These are phyloP conservation scores for Pseudotulostoma volvatum DNA, from an alignment of 495 filamentous ascomycete species.

Conservation along the genomic window DNA sequence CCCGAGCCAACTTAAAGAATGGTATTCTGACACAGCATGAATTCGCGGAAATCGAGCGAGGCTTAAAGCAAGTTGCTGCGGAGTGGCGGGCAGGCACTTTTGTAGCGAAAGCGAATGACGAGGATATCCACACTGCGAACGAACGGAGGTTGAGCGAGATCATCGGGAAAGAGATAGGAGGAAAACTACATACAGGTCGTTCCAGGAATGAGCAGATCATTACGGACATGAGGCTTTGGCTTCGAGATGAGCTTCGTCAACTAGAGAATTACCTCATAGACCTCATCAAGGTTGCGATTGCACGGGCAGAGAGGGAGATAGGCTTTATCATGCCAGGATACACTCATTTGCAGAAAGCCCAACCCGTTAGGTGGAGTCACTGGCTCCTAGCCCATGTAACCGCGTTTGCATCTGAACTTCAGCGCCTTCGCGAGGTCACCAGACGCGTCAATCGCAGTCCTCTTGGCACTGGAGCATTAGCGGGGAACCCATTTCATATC, in stretches of 20 bases:
- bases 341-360: constrained; percentile 83
- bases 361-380: constrained; percentile 79
- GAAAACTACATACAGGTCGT: constrained; percentile 87
- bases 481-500: constrained; percentile 83
- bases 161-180: constrained; percentile 70
- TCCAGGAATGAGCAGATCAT: constrained; percentile 89
- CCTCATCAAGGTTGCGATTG: constrained; percentile 54
- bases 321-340: constrained; percentile 50
- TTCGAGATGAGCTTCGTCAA: constrained; percentile 56
- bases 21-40: constrained; percentile 62
- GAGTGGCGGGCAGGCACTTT: constrained; percentile 51
- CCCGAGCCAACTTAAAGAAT: constrained; percentile 62
- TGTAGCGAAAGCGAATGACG: constrained; percentile 29
- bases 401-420: constrained; percentile 60
- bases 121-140: constrained; percentile 83
- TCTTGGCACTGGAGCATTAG: constrained; percentile 71
- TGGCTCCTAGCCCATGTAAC: constrained; percentile 70
- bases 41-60: constrained; percentile 59
- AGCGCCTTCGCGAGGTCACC: constrained; percentile 61
- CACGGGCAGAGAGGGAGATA: constrained; percentile 65
- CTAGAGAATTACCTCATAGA: constrained; percentile 54
- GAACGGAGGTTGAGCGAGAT: constrained; percentile 81
- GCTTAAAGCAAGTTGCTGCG: constrained; percentile 50
- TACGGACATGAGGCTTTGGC: constrained; percentile 87
- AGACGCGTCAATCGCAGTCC: constrained; percentile 62